Evolutionary conservation across 306 rosid species (phyloP).

Genomic region (Castanea crenata): DNA sequence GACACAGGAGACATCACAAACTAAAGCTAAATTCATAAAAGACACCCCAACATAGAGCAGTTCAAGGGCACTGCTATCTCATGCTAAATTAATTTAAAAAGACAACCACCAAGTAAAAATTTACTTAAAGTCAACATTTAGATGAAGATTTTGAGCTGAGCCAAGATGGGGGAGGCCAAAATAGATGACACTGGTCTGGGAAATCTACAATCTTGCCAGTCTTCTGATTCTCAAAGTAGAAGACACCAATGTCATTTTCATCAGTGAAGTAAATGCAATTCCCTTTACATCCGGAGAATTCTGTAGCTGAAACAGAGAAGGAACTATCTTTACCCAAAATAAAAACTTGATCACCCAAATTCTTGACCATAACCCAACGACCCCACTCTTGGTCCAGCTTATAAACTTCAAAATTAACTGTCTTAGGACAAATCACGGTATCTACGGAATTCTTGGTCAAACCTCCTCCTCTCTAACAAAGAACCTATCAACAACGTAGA

Average conservation of each 20-base stretch:
- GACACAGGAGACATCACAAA: not conserved
- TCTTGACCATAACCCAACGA: constrained; percentile 23
- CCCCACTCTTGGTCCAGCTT: constrained; percentile 42
- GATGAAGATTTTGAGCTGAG: not conserved
- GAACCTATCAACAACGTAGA: constrained; percentile 36
- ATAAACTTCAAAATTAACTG: constrained; percentile 19
- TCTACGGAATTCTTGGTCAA: not conserved
- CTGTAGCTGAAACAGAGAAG: constrained; percentile 29
- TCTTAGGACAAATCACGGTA: not conserved
- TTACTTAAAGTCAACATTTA: not conserved
- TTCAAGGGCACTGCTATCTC: not conserved
- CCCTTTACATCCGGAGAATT: constrained; percentile 21
- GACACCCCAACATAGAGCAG: not conserved
- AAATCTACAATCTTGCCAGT: not conserved
- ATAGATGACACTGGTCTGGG: not conserved
- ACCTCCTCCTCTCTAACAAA: not conserved
- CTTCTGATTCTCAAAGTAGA: constrained; percentile 7
- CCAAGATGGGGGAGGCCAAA: constrained; percentile 24
- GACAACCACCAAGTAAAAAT: not conserved
- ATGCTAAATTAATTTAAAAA: not conserved
- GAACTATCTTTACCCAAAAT: constrained; percentile 21
- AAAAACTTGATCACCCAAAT: constrained; percentile 26
- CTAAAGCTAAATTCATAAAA: not conserved
- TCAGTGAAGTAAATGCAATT: constrained; percentile 27
- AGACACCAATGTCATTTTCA: not conserved